Evolutionary conservation across 2,329 filamentous ascomycete species (phyloP), one percentile per base, ranked within the genome.

Genomic region (Shiraia sp.): DNA sequence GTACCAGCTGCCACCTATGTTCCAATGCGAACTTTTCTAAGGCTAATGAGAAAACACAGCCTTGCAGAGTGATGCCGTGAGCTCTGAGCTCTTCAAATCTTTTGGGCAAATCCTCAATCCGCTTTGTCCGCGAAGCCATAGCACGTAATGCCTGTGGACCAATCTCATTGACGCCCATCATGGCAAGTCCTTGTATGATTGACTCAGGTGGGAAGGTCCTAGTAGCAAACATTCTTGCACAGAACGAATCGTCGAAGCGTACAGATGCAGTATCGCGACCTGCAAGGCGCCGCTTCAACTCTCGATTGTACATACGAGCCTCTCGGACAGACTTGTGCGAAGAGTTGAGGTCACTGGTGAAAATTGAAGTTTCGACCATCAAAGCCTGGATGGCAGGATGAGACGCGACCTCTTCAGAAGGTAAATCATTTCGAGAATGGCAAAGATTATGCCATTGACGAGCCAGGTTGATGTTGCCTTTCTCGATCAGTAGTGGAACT

Each of bases 171-270:
- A 95, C 74, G 2, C 87, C 87, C 36, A 95, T 79, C 56, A 87
- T 81, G 41, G 79, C 76, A 13, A 93, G 73, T 6, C 87, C 78
- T 24, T 80, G 80, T 40, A 95, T 81, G 17, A 89, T 82, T 51
- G 86, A 80, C 41, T 91, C 83, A 8, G 90, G 74, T 1, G 85
- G 81, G 15, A 93, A 78, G 66, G 88, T 87, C 42, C 77, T 85
- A 2, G 84, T 87, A 8, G 90, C 90, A 63, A 96, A 91, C 72
- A 90, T 83, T 49, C 85, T 81, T n/a, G 90, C 87, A 13, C 87
- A 86, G 22, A 95, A 78, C 1, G 75, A 70, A 64, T 93, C 88
- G 57, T 70, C 65, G 32, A 77, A 66, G 27, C 70, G 63, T 26
- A 75, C 73, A n/a, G 71, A 68, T 23, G 69, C 70, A 38, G 72